Conservation (phyloP, 164 flowering plant species). For the Cinnamomum micranthum region DNA sequence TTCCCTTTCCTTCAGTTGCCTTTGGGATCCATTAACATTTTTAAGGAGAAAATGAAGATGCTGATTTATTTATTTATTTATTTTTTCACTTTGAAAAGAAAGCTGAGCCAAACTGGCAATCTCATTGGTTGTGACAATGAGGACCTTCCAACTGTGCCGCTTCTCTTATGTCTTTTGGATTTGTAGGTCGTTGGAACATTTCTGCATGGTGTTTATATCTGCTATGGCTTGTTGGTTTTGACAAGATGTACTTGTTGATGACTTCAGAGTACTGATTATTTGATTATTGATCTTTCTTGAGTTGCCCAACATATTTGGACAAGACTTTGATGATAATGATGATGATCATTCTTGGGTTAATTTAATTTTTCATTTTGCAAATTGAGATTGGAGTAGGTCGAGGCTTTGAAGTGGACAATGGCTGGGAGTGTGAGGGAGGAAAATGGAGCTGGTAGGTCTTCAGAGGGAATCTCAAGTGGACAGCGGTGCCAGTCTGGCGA, state of each 20-base stretch:
- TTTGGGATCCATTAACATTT: not conserved
- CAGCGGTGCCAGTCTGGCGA: conserved; percentile 42
- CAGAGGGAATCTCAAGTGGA: conserved; percentile 34
- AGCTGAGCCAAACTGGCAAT: too few relatives aligned
- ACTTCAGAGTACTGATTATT: not conserved
- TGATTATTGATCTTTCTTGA: not conserved
- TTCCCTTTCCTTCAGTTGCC: not conserved
- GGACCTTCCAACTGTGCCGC: too few relatives aligned
- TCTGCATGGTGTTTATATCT: not conserved
- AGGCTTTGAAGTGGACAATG: conserved; percentile 25
- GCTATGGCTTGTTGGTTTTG: not conserved
- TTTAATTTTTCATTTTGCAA: not conserved
- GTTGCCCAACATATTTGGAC: too few relatives aligned
- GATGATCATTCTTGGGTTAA: not conserved
- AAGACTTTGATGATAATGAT: too few relatives aligned
- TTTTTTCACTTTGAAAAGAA: not conserved
- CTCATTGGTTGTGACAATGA: too few relatives aligned
- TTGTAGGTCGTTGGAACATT: not conserved
- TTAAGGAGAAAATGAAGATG: too few relatives aligned
- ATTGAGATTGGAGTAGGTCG: not conserved
- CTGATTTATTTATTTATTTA: too few relatives aligned
- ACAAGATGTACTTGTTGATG: not conserved
- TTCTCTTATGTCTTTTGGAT: not conserved
- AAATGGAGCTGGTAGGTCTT: conserved; percentile 30
- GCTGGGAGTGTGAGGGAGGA: conserved; percentile 35